Percentiles rank a stretch among this genome's conserved stretches.
Evolutionary conservation across 257 asterid species (phyloP).

Genomic region (Primulina huaijiensis): DNA sequence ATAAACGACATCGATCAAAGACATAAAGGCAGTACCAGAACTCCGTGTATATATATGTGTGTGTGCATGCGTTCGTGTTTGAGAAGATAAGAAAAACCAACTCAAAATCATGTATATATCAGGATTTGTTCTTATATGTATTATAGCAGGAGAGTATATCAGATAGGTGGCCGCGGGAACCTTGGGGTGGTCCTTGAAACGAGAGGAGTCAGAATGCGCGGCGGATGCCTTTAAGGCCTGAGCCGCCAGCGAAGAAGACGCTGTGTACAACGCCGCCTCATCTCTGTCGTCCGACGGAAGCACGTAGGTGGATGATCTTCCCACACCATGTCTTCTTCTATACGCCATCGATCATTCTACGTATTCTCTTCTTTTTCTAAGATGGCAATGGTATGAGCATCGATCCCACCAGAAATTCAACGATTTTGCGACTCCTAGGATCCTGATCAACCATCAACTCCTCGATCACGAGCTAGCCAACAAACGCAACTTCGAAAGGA

Average conservation of each 20-base stretch:
- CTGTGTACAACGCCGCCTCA: slow-evolving; percentile 16
- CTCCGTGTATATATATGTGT: neutral
- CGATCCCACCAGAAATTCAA: no score
- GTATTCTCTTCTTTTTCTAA: neutral
- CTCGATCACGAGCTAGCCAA: no score
- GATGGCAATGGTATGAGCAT: no score
- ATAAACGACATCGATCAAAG: neutral
- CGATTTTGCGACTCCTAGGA: no score
- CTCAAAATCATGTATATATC: no score
- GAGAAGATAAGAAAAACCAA: no score
- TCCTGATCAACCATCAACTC: no score
- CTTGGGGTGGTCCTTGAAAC: slow-evolving; percentile 34
- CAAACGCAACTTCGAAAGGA: no score
- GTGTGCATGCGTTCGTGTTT: neutral
- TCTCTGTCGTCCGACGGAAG: slow-evolving; percentile 20
- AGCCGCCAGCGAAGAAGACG: slow-evolving; percentile 52
- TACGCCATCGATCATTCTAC: slow-evolving; percentile 47
- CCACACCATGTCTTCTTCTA: slow-evolving; percentile 56
- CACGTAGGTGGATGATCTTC: slow-evolving; percentile 44
- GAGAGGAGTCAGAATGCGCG: slow-evolving; percentile 49
- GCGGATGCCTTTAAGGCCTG: slow-evolving; percentile 65
- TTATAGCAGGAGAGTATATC: no score
- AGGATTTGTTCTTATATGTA: no score
- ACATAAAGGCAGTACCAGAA: neutral
- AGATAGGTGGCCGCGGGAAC: slow-evolving; percentile 7